phyloP scores from a whole-genome alignment of 805 yeast genomes.

The Kluyveromyces dobzhanskii region DNA sequence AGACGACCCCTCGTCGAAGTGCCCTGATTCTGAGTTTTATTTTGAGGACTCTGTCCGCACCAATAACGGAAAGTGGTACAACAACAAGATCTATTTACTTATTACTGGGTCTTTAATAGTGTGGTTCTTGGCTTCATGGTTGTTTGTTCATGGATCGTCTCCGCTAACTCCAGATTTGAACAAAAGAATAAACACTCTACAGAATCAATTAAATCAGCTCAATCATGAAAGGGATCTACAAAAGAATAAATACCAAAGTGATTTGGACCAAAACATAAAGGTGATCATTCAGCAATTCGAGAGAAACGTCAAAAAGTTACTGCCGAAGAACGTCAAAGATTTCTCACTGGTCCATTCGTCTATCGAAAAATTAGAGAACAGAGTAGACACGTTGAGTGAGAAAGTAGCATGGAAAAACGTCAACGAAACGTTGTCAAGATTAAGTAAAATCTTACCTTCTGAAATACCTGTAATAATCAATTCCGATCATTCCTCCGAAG shows the following conservation, averaged over 20 bases:
- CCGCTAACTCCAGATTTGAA: slow-evolving; percentile 2
- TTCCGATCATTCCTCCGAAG: neutral
- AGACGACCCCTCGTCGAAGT: neutral
- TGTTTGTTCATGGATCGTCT: neutral
- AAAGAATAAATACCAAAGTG: slow-evolving; percentile 17
- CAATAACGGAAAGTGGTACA: no score
- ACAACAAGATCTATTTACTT: neutral
- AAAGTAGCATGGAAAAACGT: slow-evolving; percentile 1
- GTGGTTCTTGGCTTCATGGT: neutral
- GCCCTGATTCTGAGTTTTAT: neutral
- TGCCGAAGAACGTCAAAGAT: slow-evolving; percentile 20
- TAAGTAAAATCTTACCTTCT: slow-evolving; percentile 15
- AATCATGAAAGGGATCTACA: slow-evolving; percentile 20
- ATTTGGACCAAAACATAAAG: slow-evolving; percentile 24
- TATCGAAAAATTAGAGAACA: slow-evolving; percentile 1
- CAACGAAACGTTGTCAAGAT: slow-evolving; percentile 1
- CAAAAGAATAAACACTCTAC: slow-evolving; percentile 9
- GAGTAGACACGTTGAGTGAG: neutral
- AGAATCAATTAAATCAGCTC: slow-evolving; percentile 25
- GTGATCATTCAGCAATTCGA: slow-evolving; percentile 26
- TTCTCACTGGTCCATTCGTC: slow-evolving; percentile 1
- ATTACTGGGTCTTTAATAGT: neutral
- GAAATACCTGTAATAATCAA: slow-evolving; percentile 26
- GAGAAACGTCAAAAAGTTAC: slow-evolving; percentile 22
- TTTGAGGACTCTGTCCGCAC: neutral